Percentiles rank a stretch among this genome's conserved stretches.
These are phyloP conservation scores for Zizania palustris DNA, from an alignment of 202 grass and related monocot genomes.

Conservation along the genomic window DNA sequence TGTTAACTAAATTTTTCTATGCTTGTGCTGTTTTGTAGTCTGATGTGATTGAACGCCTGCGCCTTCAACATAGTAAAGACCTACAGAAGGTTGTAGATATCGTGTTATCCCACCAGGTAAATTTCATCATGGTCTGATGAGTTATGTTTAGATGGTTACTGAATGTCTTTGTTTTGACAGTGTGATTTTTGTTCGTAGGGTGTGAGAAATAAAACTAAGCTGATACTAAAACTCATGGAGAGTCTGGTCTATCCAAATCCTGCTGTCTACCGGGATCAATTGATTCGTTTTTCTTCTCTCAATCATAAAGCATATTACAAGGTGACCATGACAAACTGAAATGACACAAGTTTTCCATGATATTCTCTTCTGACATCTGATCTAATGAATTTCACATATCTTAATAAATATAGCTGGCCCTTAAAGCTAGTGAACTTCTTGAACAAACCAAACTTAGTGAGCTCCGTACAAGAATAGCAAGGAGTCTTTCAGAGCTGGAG, in stretches of 20 bases:
- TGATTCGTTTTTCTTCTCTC: slow-evolving; percentile 74
- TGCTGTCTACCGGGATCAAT: slow-evolving; percentile 61
- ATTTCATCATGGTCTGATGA: slow-evolving; percentile 28
- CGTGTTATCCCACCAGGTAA: slow-evolving; percentile 83
- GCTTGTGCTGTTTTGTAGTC: slow-evolving; percentile 47
- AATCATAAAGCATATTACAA: slow-evolving; percentile 84
- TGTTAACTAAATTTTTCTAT: background rate
- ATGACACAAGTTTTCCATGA: background rate
- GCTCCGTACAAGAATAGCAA: slow-evolving; percentile 66
- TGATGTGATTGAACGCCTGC: slow-evolving; percentile 72
- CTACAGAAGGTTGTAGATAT: slow-evolving; percentile 75
- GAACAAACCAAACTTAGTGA: slow-evolving; percentile 88
- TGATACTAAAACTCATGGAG: slow-evolving; percentile 74
- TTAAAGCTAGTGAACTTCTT: slow-evolving; percentile 87
- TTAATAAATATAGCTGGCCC: slow-evolving; percentile 66
- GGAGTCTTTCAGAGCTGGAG: slow-evolving; percentile 72
- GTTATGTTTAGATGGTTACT: slow-evolving; percentile 29
- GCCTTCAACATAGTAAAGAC: slow-evolving; percentile 74
- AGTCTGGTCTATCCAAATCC: slow-evolving; percentile 77
- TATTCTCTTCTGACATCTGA: slow-evolving; percentile 23
- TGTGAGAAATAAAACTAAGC: slow-evolving; percentile 75
- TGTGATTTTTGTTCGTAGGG: slow-evolving; percentile 55
- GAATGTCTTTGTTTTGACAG: slow-evolving; percentile 23
- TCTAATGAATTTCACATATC: slow-evolving; percentile 38
- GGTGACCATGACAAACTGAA: slow-evolving; percentile 37